Evolutionary conservation across 768 basidiomycete genomes (phyloP).

Genomic region (Phanerodontia chrysosporium): DNA sequence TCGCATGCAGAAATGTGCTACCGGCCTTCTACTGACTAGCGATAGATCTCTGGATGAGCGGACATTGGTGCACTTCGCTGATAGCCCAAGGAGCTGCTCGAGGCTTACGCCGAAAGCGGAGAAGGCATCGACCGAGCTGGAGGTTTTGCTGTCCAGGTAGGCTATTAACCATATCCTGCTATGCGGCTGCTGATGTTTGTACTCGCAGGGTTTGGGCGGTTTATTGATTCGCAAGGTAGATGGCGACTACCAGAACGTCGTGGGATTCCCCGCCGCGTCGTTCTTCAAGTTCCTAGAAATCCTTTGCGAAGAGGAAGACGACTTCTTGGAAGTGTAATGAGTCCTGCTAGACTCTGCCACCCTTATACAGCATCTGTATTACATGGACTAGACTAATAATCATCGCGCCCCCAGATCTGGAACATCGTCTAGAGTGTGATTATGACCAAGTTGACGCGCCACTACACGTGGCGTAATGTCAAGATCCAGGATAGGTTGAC

Average conservation of each 20-base stretch:
- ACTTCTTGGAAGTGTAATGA: conserved; percentile 46
- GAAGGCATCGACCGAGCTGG: conserved; percentile 90
- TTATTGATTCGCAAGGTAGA: conserved; percentile 80
- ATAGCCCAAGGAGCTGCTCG: conserved; percentile 54
- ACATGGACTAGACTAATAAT: background rate
- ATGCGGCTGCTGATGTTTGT: background rate
- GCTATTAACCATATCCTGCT: background rate
- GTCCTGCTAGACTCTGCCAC: background rate
- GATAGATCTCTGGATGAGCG: conserved; percentile 78
- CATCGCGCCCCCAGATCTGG: background rate
- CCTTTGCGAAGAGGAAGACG: conserved; percentile 70
- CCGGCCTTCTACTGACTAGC: background rate
- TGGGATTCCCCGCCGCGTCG: conserved; percentile 87
- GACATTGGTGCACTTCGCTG: conserved; percentile 71
- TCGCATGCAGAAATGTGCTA: no score
- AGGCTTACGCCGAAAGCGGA: conserved; percentile 80
- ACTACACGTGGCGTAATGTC: no score
- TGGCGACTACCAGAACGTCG: conserved; percentile 87
- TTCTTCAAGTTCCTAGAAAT: conserved; percentile 73
- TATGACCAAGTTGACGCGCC: no score
- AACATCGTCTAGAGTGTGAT: no score
- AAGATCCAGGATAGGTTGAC: no score
- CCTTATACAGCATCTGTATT: background rate
- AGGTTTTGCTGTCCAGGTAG: conserved; percentile 90
- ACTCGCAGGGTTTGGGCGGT: conserved; percentile 69